These are phyloP conservation scores for Phytophthora pinifolia DNA, from an alignment of 352 stramenopile species.

Conservation along the genomic window DNA sequence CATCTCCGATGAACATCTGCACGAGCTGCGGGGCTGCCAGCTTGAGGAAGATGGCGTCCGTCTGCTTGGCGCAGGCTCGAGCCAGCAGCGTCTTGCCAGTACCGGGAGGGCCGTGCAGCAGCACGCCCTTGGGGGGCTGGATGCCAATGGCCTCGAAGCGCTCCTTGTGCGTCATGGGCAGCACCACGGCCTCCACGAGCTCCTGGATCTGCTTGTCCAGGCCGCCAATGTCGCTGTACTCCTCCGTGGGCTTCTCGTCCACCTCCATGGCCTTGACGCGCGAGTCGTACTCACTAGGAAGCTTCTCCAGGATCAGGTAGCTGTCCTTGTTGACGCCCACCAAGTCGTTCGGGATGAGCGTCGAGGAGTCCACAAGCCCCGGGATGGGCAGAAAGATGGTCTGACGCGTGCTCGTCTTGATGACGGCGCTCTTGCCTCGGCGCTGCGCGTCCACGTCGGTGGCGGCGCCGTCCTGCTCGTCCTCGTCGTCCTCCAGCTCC, in stretches of 20 bases:
- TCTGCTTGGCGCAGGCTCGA: conserved; percentile 98
- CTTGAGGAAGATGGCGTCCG: conserved; percentile 98
- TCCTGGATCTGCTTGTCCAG: conserved; percentile 99
- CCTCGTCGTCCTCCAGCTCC: conserved; percentile 89
- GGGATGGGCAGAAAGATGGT: conserved; percentile 99
- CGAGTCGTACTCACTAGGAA: conserved; percentile 98
- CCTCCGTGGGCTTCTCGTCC: conserved; percentile 93
- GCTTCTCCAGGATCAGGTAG: conserved; percentile 98
- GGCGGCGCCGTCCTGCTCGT: conserved; percentile 93
- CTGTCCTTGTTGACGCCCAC: conserved; percentile 99
- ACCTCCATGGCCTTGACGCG: conserved; percentile 98
- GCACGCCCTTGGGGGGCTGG: conserved; percentile 95
- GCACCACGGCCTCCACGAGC: conserved; percentile 97
- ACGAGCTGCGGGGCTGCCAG: conserved; percentile 97
- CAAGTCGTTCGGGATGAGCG: conserved; percentile 96
- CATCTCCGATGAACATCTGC: conserved; percentile 99
- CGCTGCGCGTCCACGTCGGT: conserved; percentile 92
- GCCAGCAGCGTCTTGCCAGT: conserved; percentile 99
- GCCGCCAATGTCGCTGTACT: conserved; percentile 96
- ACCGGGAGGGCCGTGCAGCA: conserved; percentile 96
- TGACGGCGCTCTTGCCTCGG: conserved; percentile 95
- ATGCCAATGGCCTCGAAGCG: conserved; percentile 98
- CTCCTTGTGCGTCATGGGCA: conserved; percentile 98
- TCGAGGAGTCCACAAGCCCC: conserved; percentile 95
- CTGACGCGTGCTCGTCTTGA: conserved; percentile 98